Evolutionary conservation across 2,329 filamentous ascomycete species (phyloP).

Genomic region (Lasiodiplodia gonubiensis): DNA sequence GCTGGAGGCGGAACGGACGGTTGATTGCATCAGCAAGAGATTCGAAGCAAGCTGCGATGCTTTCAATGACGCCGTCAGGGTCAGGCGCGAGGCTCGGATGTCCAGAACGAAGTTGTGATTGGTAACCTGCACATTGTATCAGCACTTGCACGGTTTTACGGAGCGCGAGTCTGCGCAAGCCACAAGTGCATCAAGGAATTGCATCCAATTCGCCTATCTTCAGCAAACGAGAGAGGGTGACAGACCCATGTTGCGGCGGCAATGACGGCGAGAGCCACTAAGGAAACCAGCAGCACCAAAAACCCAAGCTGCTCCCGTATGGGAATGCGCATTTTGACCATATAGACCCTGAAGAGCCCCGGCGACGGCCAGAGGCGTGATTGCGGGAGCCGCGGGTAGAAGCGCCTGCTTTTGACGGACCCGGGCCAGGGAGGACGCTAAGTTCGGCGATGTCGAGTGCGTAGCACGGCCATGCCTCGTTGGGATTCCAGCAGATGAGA

Average conservation of each 20-base stretch:
- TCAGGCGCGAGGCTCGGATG: slow-evolving; percentile 66
- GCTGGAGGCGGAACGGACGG: slow-evolving; percentile 73
- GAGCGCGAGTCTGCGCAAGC: not conserved
- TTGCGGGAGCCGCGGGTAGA: slow-evolving; percentile 3
- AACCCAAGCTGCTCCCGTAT: slow-evolving; percentile 86
- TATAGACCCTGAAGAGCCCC: not conserved
- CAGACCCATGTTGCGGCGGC: slow-evolving; percentile 71
- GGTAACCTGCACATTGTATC: slow-evolving; percentile 53
- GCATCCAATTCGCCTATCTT: not conserved
- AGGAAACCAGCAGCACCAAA: slow-evolving; percentile 76
- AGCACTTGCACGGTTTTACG: slow-evolving; percentile 8
- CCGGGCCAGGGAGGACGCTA: slow-evolving; percentile 6
- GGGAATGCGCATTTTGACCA: slow-evolving; percentile 75
- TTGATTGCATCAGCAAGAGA: slow-evolving; percentile 78
- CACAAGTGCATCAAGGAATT: not conserved
- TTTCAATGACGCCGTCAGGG: slow-evolving; percentile 84
- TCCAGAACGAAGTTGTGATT: slow-evolving; percentile 66
- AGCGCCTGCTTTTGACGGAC: slow-evolving; percentile 6
- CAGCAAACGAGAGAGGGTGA: slow-evolving; percentile 1
- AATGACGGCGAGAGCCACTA: slow-evolving; percentile 77
- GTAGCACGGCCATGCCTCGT: slow-evolving; percentile 26
- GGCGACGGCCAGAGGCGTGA: slow-evolving; percentile 13
- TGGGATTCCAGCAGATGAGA: slow-evolving; percentile 3
- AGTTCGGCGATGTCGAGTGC: not conserved
- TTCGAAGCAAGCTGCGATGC: slow-evolving; percentile 80